Conservation (phyloP, 163 green algal species). For the Volvox carteri region DNA sequence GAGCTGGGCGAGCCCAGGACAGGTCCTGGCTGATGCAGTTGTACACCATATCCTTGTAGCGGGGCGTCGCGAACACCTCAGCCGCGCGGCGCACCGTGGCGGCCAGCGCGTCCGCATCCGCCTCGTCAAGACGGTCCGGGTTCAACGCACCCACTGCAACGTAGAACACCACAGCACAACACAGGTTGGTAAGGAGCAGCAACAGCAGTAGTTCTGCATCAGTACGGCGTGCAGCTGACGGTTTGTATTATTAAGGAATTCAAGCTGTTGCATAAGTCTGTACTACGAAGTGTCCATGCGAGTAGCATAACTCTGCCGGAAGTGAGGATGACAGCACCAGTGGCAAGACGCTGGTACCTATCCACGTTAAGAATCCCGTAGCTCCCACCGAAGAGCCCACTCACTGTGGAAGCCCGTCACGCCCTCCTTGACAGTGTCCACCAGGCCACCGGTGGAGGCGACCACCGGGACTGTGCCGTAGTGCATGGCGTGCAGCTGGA, state of each 20-base stretch:
- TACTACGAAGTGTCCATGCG: no score
- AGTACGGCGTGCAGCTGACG: no score
- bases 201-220: no score
- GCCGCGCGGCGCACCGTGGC: slow-evolving; percentile 73
- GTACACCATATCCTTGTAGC: slow-evolving; percentile 89
- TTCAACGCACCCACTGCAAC: slow-evolving; percentile 86
- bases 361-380: no score
- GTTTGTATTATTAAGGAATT: no score
- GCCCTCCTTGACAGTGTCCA: slow-evolving; percentile 98
- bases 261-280: no score
- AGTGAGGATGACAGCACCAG: no score
- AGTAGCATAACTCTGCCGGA: no score
- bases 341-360: no score
- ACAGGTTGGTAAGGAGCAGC: no score
- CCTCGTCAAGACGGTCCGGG: slow-evolving; percentile 81
- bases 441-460: slow-evolving; percentile 93
- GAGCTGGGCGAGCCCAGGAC: slow-evolving; percentile 90
- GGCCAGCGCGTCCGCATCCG: slow-evolving; percentile 84
- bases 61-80: slow-evolving; percentile 81
- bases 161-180: no score
- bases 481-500: slow-evolving; percentile 98
- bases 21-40: slow-evolving; percentile 95
- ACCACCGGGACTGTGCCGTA: slow-evolving; percentile 96
- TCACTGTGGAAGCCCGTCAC: slow-evolving; percentile 97
- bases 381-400: no score